Evolutionary conservation across 345 rosid genomes (phyloP), one percentile per base, ranked within the genome.

Genomic region (Combretum micranthum): DNA sequence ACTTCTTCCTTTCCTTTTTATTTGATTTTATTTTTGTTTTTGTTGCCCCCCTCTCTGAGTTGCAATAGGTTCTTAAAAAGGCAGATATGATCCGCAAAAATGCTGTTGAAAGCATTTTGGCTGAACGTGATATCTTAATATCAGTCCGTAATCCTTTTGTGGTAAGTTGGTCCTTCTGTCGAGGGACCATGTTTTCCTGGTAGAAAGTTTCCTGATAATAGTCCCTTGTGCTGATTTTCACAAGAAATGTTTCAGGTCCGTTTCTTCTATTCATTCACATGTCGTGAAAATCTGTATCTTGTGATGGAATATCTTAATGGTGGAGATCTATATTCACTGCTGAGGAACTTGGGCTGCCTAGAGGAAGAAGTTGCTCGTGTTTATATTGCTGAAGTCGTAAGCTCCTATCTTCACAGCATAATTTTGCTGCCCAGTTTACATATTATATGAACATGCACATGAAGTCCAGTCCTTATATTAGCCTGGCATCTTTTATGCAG

Each of bases 261-360:
- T 56, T 94, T 94, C 80, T 94, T 94, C 78, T 94, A 90, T 81
- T 94, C 99, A 21, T 94, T 94, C 76, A 94, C 99, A 26, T 90
- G 97, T 63, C 90, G 97, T 50, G 99, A 94, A 72, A 94, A 94
- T 72, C 80, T 94, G 75, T 94, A 94, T 74, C 96, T 94, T 67
- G 99, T 94, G 79, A 94, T 94, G 99, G 99, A 94, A 86, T 94
- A 94, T 73, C 69, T 94, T 73, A 94, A 94, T 72, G 99, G 99
- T 68, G 99, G 99, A 39, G 99, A 94, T 73, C 61, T 94, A 53
- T 94, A 90, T 80, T 94, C 99, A 18, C 70, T 94, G 70, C 69
- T 94, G 80, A 84, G 99, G 73, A 94, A 94, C 73, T 68, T 94
- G 64, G 97, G 99, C 73, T 94, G 97, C 85, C 77, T 94, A 73